Conservation (phyloP, 805 yeast genomes). For the Saturnispora diversa region DNA sequence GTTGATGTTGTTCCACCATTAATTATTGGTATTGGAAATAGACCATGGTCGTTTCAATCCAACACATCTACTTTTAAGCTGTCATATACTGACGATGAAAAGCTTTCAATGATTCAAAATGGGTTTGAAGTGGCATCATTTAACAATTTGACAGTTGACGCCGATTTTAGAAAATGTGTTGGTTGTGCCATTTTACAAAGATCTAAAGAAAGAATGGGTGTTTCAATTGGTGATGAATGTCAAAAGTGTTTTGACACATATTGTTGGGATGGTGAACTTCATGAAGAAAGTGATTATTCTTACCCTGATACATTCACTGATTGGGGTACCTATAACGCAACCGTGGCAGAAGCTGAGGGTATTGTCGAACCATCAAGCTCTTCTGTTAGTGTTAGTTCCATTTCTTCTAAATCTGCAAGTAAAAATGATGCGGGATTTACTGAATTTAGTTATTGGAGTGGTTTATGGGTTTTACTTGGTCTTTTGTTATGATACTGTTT, state of each 20-base stretch:
- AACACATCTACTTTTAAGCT: conserved; percentile 70
- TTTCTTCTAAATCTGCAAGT: conserved; percentile 3
- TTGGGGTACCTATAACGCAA: conserved; percentile 27
- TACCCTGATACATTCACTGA: conserved; percentile 33
- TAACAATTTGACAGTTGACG: conserved; percentile 57
- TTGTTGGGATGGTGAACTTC: conserved; percentile 43
- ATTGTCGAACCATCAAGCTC: conserved; percentile 3
- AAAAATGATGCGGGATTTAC: conserved; percentile 7
- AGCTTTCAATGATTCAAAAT: conserved; percentile 53
- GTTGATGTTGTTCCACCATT: conserved; percentile 53
- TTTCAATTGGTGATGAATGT: conserved; percentile 62
- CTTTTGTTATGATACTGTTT: not conserved
- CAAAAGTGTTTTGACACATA: conserved; percentile 58
- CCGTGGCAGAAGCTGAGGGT: conserved; percentile 3
- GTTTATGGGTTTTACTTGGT: conserved; percentile 4
- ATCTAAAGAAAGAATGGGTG: conserved; percentile 59
- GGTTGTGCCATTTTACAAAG: conserved; percentile 80
- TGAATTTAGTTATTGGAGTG: not conserved
- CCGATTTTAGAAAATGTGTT: conserved; percentile 64
- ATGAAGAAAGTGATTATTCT: conserved; percentile 14
- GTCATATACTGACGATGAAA: conserved; percentile 50
- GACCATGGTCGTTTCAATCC: conserved; percentile 54
- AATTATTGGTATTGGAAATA: conserved; percentile 69
- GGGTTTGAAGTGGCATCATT: conserved; percentile 68
- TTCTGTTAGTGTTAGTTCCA: conserved; percentile 7